Evolutionary conservation across 805 yeast species (phyloP).

Genomic region (Cyberlindnera misumaiensis): DNA sequence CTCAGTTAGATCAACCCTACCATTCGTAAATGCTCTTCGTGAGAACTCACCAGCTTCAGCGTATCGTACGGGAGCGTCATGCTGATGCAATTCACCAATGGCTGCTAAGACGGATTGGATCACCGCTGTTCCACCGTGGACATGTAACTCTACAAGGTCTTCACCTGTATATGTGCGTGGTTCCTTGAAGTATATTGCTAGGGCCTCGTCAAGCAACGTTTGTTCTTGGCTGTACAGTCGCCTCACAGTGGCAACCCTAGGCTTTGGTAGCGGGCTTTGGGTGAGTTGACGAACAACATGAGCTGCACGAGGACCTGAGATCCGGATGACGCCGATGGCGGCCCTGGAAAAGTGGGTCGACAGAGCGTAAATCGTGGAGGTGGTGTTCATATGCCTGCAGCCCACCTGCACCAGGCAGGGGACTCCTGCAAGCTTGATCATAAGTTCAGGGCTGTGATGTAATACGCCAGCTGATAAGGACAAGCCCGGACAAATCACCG

Average conservation of each 20-base stretch:
- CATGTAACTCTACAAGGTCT: constrained; percentile 80
- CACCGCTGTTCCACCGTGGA: constrained; percentile 92
- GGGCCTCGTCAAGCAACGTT: constrained; percentile 65
- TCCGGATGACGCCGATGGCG: constrained; percentile 80
- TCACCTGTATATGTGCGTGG: constrained; percentile 92
- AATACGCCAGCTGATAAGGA: too few species aligned
- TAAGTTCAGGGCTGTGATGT: too few species aligned
- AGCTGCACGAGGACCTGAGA: constrained; percentile 66
- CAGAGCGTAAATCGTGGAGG: constrained; percentile 78
- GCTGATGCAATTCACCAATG: constrained; percentile 46
- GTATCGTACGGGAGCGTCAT: constrained; percentile 48
- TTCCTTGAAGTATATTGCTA: constrained; percentile 57
- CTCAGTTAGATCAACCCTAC: constrained; percentile 78
- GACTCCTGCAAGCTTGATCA: too few species aligned
- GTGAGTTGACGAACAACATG: constrained; percentile 39
- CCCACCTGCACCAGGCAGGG: too few species aligned
- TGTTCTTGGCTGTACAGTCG: constrained; percentile 36
- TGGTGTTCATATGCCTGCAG: neutral
- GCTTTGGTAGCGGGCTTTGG: constrained; percentile 31
- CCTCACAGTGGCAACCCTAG: constrained; percentile 52
- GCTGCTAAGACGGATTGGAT: constrained; percentile 60
- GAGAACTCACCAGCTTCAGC: constrained; percentile 96
- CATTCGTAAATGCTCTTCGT: constrained; percentile 76
- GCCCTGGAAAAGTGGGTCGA: constrained; percentile 79
- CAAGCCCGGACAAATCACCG: too few species aligned